Percentiles rank a stretch among this genome's conserved stretches.
phyloP scores from a whole-genome alignment of 228 moss, liverwort and hornwort species.

The Sphagnum magellanicum region DNA sequence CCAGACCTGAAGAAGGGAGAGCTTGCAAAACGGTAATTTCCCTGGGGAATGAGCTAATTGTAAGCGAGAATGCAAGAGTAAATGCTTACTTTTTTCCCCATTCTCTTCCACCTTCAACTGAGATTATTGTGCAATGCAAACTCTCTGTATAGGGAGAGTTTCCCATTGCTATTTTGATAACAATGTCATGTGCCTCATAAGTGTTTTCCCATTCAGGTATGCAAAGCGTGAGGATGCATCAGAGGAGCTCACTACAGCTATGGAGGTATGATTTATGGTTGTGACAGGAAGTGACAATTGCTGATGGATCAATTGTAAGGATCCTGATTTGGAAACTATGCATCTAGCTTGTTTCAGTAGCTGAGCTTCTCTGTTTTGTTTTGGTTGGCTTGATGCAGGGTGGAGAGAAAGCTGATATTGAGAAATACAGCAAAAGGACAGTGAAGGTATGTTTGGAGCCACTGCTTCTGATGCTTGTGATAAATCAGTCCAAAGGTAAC shows the following conservation, averaged over 20 bases:
- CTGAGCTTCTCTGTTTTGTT: too few relatives aligned
- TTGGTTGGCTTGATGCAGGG: constrained; percentile 26
- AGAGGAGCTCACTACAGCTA: constrained; percentile 51
- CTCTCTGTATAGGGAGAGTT: too few relatives aligned
- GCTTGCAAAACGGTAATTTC: constrained; percentile 66
- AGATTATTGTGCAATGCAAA: too few relatives aligned
- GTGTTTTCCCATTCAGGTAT: constrained; percentile 16
- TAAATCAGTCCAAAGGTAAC: too few relatives aligned
- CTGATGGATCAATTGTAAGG: not conserved
- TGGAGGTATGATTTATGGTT: constrained; percentile 45
- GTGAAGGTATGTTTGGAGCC: constrained; percentile 50
- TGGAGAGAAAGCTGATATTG: constrained; percentile 84
- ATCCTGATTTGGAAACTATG: not conserved
- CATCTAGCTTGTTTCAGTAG: not conserved
- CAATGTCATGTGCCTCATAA: too few relatives aligned
- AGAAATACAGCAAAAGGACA: constrained; percentile 90
- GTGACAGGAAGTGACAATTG: not conserved
- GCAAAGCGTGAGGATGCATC: constrained; percentile 93
- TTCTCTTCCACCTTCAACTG: too few relatives aligned
- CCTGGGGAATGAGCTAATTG: not conserved
- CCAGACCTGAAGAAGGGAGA: constrained; percentile 87
- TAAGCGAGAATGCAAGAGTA: too few relatives aligned
- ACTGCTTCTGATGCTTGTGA: not conserved
- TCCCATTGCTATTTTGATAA: too few relatives aligned
- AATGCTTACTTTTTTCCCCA: too few relatives aligned